Evolutionary conservation across 495 filamentous ascomycete genomes (phyloP).

Genomic region (Aspergillus conjunctus): DNA sequence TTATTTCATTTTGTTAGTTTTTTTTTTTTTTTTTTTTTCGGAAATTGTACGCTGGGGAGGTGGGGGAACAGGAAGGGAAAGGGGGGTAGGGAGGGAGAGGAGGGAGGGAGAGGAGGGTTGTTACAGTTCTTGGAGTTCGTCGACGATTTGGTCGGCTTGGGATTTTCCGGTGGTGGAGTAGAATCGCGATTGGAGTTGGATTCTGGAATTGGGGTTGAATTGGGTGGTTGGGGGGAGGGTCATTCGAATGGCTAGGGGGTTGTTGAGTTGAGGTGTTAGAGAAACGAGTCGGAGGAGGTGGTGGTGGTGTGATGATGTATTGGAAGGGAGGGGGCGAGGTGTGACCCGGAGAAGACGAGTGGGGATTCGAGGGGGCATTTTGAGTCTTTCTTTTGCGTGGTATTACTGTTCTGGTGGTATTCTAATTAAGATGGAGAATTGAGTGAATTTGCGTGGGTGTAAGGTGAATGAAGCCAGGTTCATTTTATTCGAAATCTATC

Average conservation of each 20-base stretch:
- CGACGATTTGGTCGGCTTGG: slow-evolving; percentile 42
- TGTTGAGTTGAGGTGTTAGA: not conserved
- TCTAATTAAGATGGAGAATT: too few species aligned
- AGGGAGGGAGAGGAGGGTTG: too few species aligned
- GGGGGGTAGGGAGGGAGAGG: not conserved
- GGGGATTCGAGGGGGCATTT: slow-evolving; percentile 5
- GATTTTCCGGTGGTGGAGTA: slow-evolving; percentile 22
- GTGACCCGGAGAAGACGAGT: not conserved
- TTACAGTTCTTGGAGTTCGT: slow-evolving; percentile 48
- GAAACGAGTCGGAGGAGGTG: not conserved
- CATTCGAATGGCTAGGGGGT: not conserved
- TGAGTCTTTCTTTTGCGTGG: not conserved
- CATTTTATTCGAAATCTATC: too few species aligned
- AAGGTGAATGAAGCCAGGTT: too few species aligned
- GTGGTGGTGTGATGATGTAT: not conserved
- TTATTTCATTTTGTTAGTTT: slow-evolving; percentile 5
- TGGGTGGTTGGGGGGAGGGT: not conserved
- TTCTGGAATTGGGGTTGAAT: not conserved
- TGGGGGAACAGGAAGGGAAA: too few species aligned
- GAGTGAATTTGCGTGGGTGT: too few species aligned
- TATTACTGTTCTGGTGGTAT: too few species aligned
- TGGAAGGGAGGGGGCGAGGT: not conserved
- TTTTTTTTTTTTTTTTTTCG: not conserved
- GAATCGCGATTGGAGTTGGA: not conserved
- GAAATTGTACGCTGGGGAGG: not conserved